These are phyloP conservation scores for Tolypocladium tropicale DNA, from an alignment of 2,329 filamentous ascomycete species.

Conservation along the genomic window DNA sequence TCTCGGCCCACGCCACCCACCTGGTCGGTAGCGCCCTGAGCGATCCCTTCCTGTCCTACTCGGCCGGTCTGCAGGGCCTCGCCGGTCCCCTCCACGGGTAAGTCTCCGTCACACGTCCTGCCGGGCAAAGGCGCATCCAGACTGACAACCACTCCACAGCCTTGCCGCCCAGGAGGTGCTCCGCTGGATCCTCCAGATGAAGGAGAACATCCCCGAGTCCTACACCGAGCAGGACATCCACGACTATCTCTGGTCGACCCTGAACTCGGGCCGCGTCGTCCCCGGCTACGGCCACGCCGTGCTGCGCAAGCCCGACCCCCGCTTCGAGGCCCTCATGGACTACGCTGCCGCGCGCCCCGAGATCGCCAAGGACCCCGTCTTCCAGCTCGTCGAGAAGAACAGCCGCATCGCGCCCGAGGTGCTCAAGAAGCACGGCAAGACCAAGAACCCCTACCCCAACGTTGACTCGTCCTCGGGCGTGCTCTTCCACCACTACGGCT, in stretches of 20 bases:
- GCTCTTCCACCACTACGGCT: slow-evolving; percentile 95
- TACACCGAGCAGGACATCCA: slow-evolving; percentile 77
- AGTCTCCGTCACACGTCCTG: slow-evolving; percentile 11
- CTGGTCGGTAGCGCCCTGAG: slow-evolving; percentile 89
- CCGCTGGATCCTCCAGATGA: slow-evolving; percentile 95
- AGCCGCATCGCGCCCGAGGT: slow-evolving; percentile 84
- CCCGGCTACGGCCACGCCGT: slow-evolving; percentile 95
- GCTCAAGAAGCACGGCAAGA: slow-evolving; percentile 92
- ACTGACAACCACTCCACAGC: slow-evolving; percentile 22
- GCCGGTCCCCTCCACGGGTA: slow-evolving; percentile 65
- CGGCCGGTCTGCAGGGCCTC: slow-evolving; percentile 86
- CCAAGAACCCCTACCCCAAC: slow-evolving; percentile 95
- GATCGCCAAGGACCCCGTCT: slow-evolving; percentile 80
- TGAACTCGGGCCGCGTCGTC: slow-evolving; percentile 89
- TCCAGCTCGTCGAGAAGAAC: slow-evolving; percentile 90
- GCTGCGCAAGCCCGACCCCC: slow-evolving; percentile 90
- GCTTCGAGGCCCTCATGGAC: slow-evolving; percentile 94
- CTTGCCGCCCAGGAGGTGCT: slow-evolving; percentile 95
- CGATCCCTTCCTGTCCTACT: slow-evolving; percentile 93
- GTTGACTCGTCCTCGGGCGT: slow-evolving; percentile 91
- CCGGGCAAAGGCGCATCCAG: background rate
- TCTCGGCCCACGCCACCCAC: slow-evolving; percentile 91
- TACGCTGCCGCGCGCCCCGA: slow-evolving; percentile 79
- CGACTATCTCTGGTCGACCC: slow-evolving; percentile 83
- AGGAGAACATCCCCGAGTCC: slow-evolving; percentile 67